Evolutionary conservation across 768 basidiomycete genomes (phyloP), one percentile per base, ranked within the genome.

Genomic region (Hemileccinum rubropunctum): DNA sequence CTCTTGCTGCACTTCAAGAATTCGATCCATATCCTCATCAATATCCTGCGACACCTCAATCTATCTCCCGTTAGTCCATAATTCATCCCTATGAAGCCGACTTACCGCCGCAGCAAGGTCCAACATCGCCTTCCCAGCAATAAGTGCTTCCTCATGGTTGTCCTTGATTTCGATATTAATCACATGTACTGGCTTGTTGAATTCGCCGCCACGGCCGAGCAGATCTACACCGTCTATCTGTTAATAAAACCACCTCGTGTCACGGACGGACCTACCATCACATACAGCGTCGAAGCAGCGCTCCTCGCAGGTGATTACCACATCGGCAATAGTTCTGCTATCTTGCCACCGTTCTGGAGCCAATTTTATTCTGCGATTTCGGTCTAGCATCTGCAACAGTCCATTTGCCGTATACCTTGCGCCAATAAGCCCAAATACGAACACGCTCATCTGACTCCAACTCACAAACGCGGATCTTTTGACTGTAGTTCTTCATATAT

Each of bases 151-250:
- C 76, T 98, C 97, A 60, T 98, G 95, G 63, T 97, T 98, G 71
- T 99, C 97, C 73, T 91, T 97, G 71, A 98, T 98, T 65, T 99
- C 97, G 53, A 98, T 82, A 69, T 99, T 99, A 62, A 99, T 91
- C 37, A 99, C 69, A 68, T 99, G 97, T 15, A 98, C 93, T 2
- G 95, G 89, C 52, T 86, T 86, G 72, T 93, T 98, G 63, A 84
- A 86, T 50, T 98, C 95, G 4, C 97, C 91, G 26, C 93, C 94
- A 57, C 91, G 81, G 28, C 77, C 71, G 50, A 98, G 74, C 13
- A 99, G 73, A 71, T 99, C 97, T 93, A 53, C 43, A 17, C 33
- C 39, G 47, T 42, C 40, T 35, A 39, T 58, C 54, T 57, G 47
- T 30, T 59, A 37, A 44, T 46, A 51, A 40, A 45, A 20, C 28